Percentiles rank a stretch among this genome's conserved stretches.
Conservation (phyloP, 2,329 filamentous ascomycete species). For the Diplodia sapinea region DNA sequence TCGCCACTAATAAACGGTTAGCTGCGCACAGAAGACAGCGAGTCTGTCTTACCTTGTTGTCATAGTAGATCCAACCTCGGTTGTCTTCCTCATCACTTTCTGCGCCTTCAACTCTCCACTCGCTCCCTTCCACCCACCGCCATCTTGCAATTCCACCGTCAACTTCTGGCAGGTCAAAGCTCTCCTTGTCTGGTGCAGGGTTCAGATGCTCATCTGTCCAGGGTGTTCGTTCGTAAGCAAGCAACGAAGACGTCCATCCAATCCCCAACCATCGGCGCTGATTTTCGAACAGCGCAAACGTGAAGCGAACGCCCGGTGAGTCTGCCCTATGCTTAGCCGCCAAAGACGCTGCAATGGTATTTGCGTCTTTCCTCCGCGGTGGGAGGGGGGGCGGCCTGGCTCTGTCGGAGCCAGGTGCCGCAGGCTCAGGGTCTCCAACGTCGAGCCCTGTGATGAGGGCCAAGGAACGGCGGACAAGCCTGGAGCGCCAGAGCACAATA, state of each 20-base stretch:
- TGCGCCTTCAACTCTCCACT: slow-evolving; percentile 85
- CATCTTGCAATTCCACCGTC: slow-evolving; percentile 68
- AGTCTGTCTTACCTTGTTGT: slow-evolving; percentile 76
- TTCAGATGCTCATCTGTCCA: slow-evolving; percentile 99
- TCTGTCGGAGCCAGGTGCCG: slow-evolving; percentile 32
- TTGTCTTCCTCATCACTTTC: slow-evolving; percentile 54
- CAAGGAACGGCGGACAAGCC: slow-evolving; percentile 71
- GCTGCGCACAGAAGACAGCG: slow-evolving; percentile 13
- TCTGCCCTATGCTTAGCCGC: slow-evolving; percentile 47
- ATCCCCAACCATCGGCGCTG: slow-evolving; percentile 93
- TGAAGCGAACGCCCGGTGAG: slow-evolving; percentile 87
- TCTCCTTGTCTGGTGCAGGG: slow-evolving; percentile 73
- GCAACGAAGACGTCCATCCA: slow-evolving; percentile 90
- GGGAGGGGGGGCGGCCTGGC: slow-evolving; percentile 46
- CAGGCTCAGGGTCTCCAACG: slow-evolving; percentile 59
- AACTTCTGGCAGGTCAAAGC: slow-evolving; percentile 71
- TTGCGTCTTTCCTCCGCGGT: slow-evolving; percentile 53
- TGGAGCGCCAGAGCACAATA: slow-evolving; percentile 88
- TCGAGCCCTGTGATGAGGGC: slow-evolving; percentile 79
- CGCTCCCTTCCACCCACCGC: slow-evolving; percentile 83
- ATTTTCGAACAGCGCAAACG: slow-evolving; percentile 95
- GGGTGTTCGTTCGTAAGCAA: slow-evolving; percentile 84
- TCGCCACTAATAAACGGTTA: slow-evolving; percentile 70
- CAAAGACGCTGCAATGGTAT: slow-evolving; percentile 55
- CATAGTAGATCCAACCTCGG: slow-evolving; percentile 92